Percentiles rank a stretch among this genome's conserved stretches.
Conservation (phyloP, 192 early-diverging fungal species). For the Podila verticillata region DNA sequence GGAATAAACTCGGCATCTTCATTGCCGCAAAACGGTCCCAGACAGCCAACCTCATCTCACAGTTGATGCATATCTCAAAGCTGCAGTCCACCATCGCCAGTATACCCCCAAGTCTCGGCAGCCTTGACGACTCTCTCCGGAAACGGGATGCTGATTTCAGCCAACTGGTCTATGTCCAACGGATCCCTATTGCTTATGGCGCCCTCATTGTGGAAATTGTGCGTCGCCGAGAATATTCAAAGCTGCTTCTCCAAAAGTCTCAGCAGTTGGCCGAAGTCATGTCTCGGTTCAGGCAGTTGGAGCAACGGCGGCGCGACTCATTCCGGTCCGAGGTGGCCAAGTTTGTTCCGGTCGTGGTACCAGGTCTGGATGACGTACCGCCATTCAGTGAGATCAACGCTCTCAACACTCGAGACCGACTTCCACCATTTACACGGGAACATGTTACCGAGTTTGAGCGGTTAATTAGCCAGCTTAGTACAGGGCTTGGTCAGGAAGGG, state of each 20-base stretch:
- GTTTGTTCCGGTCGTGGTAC: slow-evolving; percentile 48
- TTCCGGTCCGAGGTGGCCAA: slow-evolving; percentile 53
- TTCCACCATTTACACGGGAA: slow-evolving; percentile 49
- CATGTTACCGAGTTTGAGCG: slow-evolving; percentile 53
- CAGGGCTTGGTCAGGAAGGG: slow-evolving; percentile 10
- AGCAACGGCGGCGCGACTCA: slow-evolving; percentile 50
- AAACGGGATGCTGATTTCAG: slow-evolving; percentile 45
- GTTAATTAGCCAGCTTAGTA: slow-evolving; percentile 31
- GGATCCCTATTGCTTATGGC: slow-evolving; percentile 62
- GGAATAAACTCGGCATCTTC: slow-evolving; percentile 41
- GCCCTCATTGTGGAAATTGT: slow-evolving; percentile 60
- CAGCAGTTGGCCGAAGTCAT: slow-evolving; percentile 54
- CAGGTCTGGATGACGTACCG: slow-evolving; percentile 54
- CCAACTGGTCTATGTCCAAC: slow-evolving; percentile 48
- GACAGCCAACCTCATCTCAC: slow-evolving; percentile 49
- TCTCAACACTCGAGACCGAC: slow-evolving; percentile 32
- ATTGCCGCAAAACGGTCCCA: slow-evolving; percentile 45
- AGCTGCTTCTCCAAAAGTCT: slow-evolving; percentile 50
- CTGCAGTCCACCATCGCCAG: slow-evolving; percentile 53
- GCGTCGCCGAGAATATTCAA: slow-evolving; percentile 60
- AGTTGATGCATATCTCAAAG: slow-evolving; percentile 52
- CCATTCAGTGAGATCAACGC: slow-evolving; percentile 61
- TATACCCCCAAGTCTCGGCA: slow-evolving; percentile 47
- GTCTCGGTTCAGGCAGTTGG: slow-evolving; percentile 48
- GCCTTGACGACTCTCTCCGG: slow-evolving; percentile 40